Conservation (phyloP, 352 stramenopile genomes). For the Phytophthora idaei region DNA sequence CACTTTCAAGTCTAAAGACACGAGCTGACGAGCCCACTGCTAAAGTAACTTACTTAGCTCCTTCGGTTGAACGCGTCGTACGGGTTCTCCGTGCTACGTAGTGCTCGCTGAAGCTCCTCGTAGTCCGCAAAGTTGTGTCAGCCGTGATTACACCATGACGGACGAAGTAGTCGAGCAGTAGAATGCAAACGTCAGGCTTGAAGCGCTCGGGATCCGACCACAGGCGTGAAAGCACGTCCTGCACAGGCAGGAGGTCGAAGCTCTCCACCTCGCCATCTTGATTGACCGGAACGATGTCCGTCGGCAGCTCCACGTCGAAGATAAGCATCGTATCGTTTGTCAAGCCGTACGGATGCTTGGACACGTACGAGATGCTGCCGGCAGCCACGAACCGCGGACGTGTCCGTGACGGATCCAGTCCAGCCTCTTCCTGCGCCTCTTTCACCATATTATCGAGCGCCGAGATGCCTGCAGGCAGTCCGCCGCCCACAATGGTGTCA, state of each 20-base stretch:
- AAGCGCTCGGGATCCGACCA: constrained; percentile 58
- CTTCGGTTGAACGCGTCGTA: constrained; percentile 36
- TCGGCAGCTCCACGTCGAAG: constrained; percentile 66
- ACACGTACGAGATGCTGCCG: constrained; percentile 63
- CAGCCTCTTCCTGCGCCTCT: constrained; percentile 67
- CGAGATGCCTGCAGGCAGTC: constrained; percentile 53
- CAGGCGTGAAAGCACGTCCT: constrained; percentile 42
- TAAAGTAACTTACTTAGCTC: background rate
- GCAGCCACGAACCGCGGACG: constrained; percentile 37
- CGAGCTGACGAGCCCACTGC: no score
- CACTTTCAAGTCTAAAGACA: no score
- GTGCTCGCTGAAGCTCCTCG: constrained; percentile 42
- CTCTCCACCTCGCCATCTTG: constrained; percentile 66
- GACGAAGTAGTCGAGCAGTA: constrained; percentile 71
- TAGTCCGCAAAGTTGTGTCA: constrained; percentile 61
- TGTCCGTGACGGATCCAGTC: constrained; percentile 47
- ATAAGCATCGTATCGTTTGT: constrained; percentile 77
- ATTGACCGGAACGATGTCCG: constrained; percentile 43
- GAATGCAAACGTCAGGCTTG: constrained; percentile 73
- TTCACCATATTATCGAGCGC: constrained; percentile 79
- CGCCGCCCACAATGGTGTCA: constrained; percentile 71
- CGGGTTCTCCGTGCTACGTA: constrained; percentile 32
- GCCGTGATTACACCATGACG: constrained; percentile 69
- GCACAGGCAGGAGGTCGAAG: constrained; percentile 59
- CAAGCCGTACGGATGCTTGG: constrained; percentile 59